A percentile compares a stretch with the other conserved stretches of the same genome.
Evolutionary conservation across 768 basidiomycete species (phyloP).

Genomic region (Leucocoprinus leucothites): DNA sequence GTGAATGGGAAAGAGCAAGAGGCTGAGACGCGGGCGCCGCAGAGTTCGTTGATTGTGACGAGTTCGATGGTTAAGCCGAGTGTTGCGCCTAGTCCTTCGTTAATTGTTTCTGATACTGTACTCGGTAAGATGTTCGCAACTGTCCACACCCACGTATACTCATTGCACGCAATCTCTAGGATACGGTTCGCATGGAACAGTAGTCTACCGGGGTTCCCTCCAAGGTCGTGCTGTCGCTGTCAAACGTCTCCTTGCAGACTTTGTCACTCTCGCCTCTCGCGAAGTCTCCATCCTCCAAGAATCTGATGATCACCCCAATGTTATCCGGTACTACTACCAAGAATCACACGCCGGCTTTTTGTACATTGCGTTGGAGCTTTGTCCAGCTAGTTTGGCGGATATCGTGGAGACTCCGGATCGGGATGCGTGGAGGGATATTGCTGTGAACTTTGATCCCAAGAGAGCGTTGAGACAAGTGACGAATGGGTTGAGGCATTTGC

Average conservation of each 20-base stretch:
- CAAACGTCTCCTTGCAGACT: conserved; percentile 92
- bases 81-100: conserved; percentile 37
- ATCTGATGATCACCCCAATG: conserved; percentile 97
- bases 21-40: conserved; percentile 22
- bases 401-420: conserved; percentile 75
- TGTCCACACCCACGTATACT: not conserved
- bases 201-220: conserved; percentile 92
- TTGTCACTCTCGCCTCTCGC: conserved; percentile 89
- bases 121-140: conserved; percentile 50
- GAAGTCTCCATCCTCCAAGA: conserved; percentile 95
- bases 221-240: conserved; percentile 98
- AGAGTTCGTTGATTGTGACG: conserved; percentile 18
- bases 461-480: conserved; percentile 85
- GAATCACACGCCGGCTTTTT: conserved; percentile 92
- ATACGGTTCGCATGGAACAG: conserved; percentile 94
- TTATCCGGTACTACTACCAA: conserved; percentile 98
- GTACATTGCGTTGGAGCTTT: conserved; percentile 95
- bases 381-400: conserved; percentile 87
- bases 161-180: conserved; percentile 43
- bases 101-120: conserved; percentile 70
- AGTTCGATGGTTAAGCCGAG: conserved; percentile 26
- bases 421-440: conserved; percentile 71
- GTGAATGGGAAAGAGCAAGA: conserved; percentile 20
- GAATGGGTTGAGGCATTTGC: conserved; percentile 84
- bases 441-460: conserved; percentile 79